phyloP scores from a whole-genome alignment of 2,329 filamentous ascomycete species.

The Pseudocercospora pini-densiflorae region DNA sequence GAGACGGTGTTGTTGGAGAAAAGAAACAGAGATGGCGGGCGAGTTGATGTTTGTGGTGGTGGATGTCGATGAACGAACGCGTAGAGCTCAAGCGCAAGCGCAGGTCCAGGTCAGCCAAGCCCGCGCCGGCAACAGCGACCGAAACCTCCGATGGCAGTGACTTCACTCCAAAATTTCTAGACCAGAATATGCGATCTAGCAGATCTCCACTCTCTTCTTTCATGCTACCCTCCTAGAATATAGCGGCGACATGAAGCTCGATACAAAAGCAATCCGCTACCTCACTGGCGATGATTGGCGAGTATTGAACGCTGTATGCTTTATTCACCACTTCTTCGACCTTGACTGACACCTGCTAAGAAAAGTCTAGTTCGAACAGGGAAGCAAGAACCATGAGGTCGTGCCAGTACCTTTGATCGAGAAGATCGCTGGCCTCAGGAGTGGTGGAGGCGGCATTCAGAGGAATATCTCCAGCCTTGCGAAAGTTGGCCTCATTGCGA shows the following conservation, averaged over 20 bases:
- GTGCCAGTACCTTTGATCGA: conserved; percentile 90
- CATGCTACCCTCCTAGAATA: not conserved
- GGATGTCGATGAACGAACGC: conserved; percentile 6
- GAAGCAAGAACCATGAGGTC: conserved; percentile 95
- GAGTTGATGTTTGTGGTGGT: conserved; percentile 11
- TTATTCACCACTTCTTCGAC: conserved; percentile 11
- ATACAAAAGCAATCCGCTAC: conserved; percentile 92
- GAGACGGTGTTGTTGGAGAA: not conserved
- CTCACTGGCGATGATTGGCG: conserved; percentile 92
- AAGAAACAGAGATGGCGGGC: conserved; percentile 1
- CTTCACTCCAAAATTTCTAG: conserved; percentile 16
- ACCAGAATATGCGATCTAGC: not conserved
- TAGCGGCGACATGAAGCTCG: conserved; percentile 76
- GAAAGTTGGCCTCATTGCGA: conserved; percentile 88
- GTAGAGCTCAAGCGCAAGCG: not conserved
- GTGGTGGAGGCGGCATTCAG: conserved; percentile 73
- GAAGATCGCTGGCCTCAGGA: conserved; percentile 76
- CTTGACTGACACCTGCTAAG: conserved; percentile 25
- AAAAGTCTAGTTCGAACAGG: conserved; percentile 75
- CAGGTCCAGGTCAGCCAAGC: conserved; percentile 10
- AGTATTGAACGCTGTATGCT: conserved; percentile 83
- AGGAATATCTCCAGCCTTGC: conserved; percentile 87
- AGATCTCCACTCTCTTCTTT: not conserved
- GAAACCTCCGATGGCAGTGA: conserved; percentile 6
- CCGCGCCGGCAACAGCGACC: conserved; percentile 8